Conservation (phyloP, 2,329 filamentous ascomycete species). For the Colletotrichum sublineola region DNA sequence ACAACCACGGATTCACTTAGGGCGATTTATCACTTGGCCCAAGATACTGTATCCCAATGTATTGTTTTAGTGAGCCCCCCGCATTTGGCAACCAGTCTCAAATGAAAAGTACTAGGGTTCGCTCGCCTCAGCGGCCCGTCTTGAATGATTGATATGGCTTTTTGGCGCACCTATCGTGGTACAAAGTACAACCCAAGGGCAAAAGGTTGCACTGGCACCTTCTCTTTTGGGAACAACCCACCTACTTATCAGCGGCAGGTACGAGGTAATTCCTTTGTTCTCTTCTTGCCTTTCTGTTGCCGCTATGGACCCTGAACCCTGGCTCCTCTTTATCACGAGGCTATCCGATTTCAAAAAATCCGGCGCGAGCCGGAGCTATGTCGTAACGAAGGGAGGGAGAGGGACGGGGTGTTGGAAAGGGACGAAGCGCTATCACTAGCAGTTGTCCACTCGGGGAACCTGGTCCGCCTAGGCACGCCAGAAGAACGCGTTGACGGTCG, state of each 20-base stretch:
- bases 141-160: conserved; percentile 2
- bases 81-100: conserved; percentile 5
- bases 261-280: conserved; percentile 25
- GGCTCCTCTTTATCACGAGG: conserved; percentile 36
- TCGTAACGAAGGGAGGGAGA: conserved; percentile 4
- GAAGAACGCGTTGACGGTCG: conserved; percentile 1
- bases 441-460: conserved; percentile 1
- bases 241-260: conserved; percentile 1
- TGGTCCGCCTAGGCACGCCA: background rate
- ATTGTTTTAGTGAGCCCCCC: conserved; percentile 8
- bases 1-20: background rate
- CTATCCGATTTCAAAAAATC: conserved; percentile 21
- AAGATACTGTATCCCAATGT: background rate
- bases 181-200: background rate
- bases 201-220: background rate
- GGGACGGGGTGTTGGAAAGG: background rate
- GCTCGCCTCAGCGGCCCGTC: conserved; percentile 11
- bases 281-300: conserved; percentile 18
- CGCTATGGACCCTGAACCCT: conserved; percentile 9
- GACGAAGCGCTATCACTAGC: background rate
- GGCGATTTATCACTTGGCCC: background rate
- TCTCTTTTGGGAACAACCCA: background rate
- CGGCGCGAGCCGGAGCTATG: conserved; percentile 30
- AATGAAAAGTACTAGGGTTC: conserved; percentile 4
- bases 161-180: conserved; percentile 19